These are phyloP conservation scores for Scedosporium aurantiacum DNA, from an alignment of 2,329 filamentous ascomycete genomes.

Conservation along the genomic window DNA sequence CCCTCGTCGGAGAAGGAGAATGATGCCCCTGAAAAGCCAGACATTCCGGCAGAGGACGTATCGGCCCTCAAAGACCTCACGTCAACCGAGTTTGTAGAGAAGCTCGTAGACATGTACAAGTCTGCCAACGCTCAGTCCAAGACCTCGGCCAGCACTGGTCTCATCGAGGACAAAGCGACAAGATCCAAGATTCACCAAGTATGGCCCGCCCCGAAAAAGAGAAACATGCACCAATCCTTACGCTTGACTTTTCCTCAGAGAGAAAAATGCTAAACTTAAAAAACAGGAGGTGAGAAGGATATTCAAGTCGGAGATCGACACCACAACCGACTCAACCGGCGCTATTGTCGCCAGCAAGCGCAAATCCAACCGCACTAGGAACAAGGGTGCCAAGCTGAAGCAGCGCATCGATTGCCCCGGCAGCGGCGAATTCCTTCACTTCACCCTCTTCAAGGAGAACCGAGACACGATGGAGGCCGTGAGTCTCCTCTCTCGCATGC, in stretches of 20 bases:
- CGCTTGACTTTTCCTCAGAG: background rate
- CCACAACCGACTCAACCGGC: slow-evolving; percentile 46
- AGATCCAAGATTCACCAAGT: slow-evolving; percentile 37
- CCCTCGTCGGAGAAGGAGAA: slow-evolving; percentile 14
- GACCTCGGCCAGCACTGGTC: slow-evolving; percentile 25
- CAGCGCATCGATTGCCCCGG: slow-evolving; percentile 11
- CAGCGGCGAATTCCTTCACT: slow-evolving; percentile 71
- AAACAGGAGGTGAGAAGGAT: slow-evolving; percentile 56
- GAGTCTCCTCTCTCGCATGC: slow-evolving; percentile 60
- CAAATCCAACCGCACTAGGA: slow-evolving; percentile 4
- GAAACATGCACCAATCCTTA: background rate
- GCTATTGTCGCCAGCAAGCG: slow-evolving; percentile 53
- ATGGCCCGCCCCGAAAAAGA: slow-evolving; percentile 12
- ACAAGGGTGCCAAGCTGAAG: background rate
- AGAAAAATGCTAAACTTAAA: background rate
- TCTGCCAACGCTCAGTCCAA: slow-evolving; percentile 19
- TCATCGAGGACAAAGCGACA: slow-evolving; percentile 31
- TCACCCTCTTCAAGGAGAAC: slow-evolving; percentile 92
- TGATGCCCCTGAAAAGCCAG: slow-evolving; percentile 19
- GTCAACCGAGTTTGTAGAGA: slow-evolving; percentile 25
- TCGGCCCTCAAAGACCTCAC: slow-evolving; percentile 27
- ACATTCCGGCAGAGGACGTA: slow-evolving; percentile 18
- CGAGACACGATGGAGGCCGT: slow-evolving; percentile 92
- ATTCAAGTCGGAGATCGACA: slow-evolving; percentile 70
- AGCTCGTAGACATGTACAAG: slow-evolving; percentile 30